phyloP scores from a whole-genome alignment of 441 rosid genomes.

The Eruca vesicaria region DNA sequence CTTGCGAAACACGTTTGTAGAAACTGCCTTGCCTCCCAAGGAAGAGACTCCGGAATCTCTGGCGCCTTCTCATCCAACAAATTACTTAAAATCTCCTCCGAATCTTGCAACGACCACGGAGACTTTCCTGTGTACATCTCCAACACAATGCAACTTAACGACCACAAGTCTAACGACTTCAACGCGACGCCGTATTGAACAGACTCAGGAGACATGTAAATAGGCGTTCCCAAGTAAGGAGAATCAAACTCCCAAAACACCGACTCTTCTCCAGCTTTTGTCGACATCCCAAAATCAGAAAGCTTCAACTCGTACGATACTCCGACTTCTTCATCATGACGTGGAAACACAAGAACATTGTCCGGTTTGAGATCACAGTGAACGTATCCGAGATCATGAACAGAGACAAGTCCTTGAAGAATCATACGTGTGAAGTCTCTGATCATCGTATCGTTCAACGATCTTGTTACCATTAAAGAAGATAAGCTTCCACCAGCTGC shows the following conservation, averaged over 20 bases:
- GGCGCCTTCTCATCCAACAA: slow-evolving; percentile 8
- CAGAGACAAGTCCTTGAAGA: slow-evolving; percentile 20
- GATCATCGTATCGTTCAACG: neutral
- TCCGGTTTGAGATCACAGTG: slow-evolving; percentile 33
- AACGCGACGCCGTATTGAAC: slow-evolving; percentile 5
- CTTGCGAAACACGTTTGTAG: slow-evolving; percentile 21
- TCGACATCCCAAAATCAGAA: slow-evolving; percentile 27
- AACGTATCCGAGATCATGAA: slow-evolving; percentile 20
- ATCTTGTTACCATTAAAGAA: neutral
- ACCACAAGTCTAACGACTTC: slow-evolving; percentile 27
- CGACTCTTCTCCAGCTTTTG: neutral
- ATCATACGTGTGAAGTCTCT: slow-evolving; percentile 27
- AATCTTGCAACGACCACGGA: neutral
- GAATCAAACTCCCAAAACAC: neutral
- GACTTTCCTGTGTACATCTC: slow-evolving; percentile 12
- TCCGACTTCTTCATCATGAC: neutral
- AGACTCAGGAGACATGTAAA: slow-evolving; percentile 27
- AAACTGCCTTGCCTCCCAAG: slow-evolving; percentile 21
- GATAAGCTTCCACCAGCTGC: slow-evolving; percentile 24
- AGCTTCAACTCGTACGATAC: slow-evolving; percentile 19
- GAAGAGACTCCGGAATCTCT: slow-evolving; percentile 14
- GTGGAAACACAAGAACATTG: slow-evolving; percentile 20
- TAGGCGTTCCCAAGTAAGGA: slow-evolving; percentile 19
- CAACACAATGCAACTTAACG: slow-evolving; percentile 28
- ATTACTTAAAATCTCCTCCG: neutral